Base-by-base conservation (phyloP, 768 basidiomycete genomes). In the Podaxis rugospora region DNA sequence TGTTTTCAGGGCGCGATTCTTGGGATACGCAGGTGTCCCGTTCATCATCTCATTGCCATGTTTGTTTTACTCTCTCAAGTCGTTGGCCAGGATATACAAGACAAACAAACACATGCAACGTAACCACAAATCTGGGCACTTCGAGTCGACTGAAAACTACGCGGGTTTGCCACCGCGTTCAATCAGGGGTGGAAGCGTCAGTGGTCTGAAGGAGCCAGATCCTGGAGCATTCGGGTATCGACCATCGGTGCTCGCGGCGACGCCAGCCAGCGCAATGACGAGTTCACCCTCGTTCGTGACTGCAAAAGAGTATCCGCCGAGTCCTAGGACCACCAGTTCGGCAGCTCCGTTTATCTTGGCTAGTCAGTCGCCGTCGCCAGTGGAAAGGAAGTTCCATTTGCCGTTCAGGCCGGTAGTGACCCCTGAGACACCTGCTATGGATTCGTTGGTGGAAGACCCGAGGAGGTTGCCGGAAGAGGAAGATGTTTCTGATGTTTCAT, bases 1-100 rank as follows among this genome's bases (percentile, higher is more conserved):
- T 2, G 4, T 25, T 49, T 49, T 10, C 23, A 89, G 88, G 88
- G 77, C 83, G 32, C 83, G 87, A 49, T 78, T 88, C 58, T 64
- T 86, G n/a, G 81, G 83, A 40, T 88, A 87, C 65, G 81, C 86
- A 11, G 88, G 86, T 5, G 67, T 78, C 5, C 79, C 86, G 0
- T 75, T 86, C 59, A 57, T 83, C 46, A 68, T 83, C 9, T 72
- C 78, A 2, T 68, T 86, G 14, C 87, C 87, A 2, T 81, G 80
- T 51, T 69, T 85, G 42, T 71, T 78, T 62, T 68, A 86, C 11
- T 83, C 85, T 3, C 69, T 78, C 25, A 68, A 69, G 36, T 79
- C 80, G n/a, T 69, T 80, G 51, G 49, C 73, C 37, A 75, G 68
- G 13, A 70, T 78, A 5, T 63, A 62, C 58, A 73, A 72, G 52